Base-by-base conservation (phyloP, 495 filamentous ascomycete genomes). In the Aspergillus bridgeri region DNA sequence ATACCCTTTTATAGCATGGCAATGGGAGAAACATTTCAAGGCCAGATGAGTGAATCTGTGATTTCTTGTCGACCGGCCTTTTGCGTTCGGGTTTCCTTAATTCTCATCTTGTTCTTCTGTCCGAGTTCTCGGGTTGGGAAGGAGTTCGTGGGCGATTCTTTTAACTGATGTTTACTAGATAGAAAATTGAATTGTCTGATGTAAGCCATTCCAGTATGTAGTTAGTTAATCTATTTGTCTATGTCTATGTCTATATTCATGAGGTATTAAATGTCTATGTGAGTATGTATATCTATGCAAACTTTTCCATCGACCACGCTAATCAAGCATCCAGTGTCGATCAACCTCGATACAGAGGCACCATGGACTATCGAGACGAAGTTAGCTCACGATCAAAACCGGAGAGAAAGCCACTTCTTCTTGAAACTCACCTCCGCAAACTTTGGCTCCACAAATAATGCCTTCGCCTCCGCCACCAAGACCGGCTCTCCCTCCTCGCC, bases 391-490 rank as follows among this genome's bases (percentile, higher is more conserved):
- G 13, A 22, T 11, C 13, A 9, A 22, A 6, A 24, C 20, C 24
- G 56, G 9, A 43, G 42, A 44, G 22, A 15, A 38, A 6, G 20
- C 52, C 19, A n/a, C 5, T 64, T n/a, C n/a, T n/a, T n/a, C n/a
- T n/a, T n/a, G n/a, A n/a, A 61, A 84, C 81, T 70, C 68, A 86
- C 84, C 74, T 86, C 81, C 18, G 89, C 91, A 68, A 89, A 82
- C 70, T 83, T 91, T 3, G 93, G 93, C 70, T 95, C 91, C 53
- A 98, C 79, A 72, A 95, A 97, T 61, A 98, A 78, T 11, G 89
- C 93, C 66, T 83, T 87, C 25, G 86, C 90, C 71, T 91, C 88
- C 25, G 83, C 86, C 52, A 93, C 77, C 60, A 91, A 79, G 21
- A 82, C 65, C 6, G 82, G 77, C 29, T 77, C 80, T 57, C 86